These are phyloP conservation scores for Pseudozyma pruni DNA, from an alignment of 1,284 basidiomycete genomes.

Conservation along the genomic window DNA sequence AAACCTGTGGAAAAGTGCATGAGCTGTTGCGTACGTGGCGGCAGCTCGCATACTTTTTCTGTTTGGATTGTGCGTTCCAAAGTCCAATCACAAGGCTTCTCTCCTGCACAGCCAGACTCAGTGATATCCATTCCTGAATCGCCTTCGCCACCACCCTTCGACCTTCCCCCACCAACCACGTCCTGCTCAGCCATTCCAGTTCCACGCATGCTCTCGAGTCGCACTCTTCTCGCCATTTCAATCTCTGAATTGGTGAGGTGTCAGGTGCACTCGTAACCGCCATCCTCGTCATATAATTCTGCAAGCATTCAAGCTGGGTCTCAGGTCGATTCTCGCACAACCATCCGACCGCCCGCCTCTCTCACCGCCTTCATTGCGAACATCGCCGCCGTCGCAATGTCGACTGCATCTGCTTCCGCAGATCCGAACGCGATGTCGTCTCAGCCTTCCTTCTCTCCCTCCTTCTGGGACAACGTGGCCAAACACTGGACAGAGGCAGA, in stretches of 20 bases:
- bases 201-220: conserved; percentile 8
- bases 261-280: conserved; percentile 8
- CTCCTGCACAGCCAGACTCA: no score
- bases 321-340: conserved; percentile 2
- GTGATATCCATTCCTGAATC: no score
- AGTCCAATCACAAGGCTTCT: no score
- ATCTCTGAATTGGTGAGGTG: conserved; percentile 17
- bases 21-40: no score
- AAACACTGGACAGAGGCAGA: conserved; percentile 44
- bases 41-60: no score
- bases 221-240: background rate
- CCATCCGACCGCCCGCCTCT: background rate
- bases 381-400: background rate
- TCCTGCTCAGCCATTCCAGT: background rate
- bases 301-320: conserved; percentile 2
- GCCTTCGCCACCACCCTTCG: no score
- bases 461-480: conserved; percentile 33
- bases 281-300: conserved; percentile 1
- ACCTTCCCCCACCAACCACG: background rate
- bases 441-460: background rate
- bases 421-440: conserved; percentile 14
- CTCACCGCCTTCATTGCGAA: background rate
- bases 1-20: no score
- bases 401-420: background rate
- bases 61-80: no score